Conservation (phyloP, 2,329 filamentous ascomycete genomes). For the Calonectria hongkongensis region DNA sequence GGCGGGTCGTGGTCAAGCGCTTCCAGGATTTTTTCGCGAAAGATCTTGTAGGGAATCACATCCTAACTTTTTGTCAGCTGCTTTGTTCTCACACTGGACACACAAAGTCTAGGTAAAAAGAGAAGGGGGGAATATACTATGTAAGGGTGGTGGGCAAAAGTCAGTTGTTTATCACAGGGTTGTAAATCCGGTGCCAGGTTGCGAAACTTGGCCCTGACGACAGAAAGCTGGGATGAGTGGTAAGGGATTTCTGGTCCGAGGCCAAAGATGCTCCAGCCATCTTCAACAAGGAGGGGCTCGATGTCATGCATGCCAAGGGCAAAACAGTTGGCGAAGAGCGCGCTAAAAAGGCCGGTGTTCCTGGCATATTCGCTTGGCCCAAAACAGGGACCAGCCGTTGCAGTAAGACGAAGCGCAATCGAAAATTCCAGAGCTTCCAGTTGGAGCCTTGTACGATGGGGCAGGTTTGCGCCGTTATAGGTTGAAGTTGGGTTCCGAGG, state of each 20-base stretch:
- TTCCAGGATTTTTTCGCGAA: constrained; percentile 57
- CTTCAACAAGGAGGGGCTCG: constrained; percentile 52
- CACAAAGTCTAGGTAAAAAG: no score
- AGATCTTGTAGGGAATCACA: constrained; percentile 58
- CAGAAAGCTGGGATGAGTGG: constrained; percentile 50
- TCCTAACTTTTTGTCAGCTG: constrained; percentile 52
- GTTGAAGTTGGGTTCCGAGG: neutral
- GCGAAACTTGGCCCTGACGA: constrained; percentile 52
- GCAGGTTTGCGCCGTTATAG: neutral
- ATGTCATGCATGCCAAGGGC: constrained; percentile 57
- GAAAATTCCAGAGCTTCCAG: constrained; percentile 49
- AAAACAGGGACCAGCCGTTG: constrained; percentile 38
- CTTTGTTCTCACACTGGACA: neutral
- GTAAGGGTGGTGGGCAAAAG: constrained; percentile 60
- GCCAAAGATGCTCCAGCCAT: constrained; percentile 58
- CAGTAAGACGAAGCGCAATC: constrained; percentile 41
- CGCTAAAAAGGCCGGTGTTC: constrained; percentile 57
- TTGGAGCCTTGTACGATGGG: constrained; percentile 44
- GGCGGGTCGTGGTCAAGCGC: constrained; percentile 51
- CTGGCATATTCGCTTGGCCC: constrained; percentile 45
- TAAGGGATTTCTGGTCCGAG: constrained; percentile 50
- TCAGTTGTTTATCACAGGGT: constrained; percentile 58
- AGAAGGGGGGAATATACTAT: constrained; percentile 46
- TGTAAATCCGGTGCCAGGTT: constrained; percentile 55
- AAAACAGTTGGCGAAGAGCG: constrained; percentile 61